Evolutionary conservation across 1,139 yeast genomes (phyloP).

Genomic region (Blastobotrys arbuscula): DNA sequence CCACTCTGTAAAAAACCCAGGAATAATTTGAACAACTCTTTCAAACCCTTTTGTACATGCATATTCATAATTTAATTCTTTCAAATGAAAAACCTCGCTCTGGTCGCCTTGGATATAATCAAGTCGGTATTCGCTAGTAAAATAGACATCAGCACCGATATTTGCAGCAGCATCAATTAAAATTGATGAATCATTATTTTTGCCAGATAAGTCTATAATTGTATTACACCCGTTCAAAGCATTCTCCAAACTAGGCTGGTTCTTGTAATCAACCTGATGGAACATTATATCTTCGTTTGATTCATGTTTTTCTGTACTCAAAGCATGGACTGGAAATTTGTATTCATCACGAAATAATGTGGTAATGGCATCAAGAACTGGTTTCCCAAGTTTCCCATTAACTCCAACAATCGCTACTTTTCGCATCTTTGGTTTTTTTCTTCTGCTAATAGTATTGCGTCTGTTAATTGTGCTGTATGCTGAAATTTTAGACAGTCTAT

Average conservation of each 20-base stretch:
- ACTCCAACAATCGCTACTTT: slow-evolving; percentile 48
- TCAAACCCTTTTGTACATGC: slow-evolving; percentile 42
- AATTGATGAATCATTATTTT: slow-evolving; percentile 18
- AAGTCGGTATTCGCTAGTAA: slow-evolving; percentile 60
- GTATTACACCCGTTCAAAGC: slow-evolving; percentile 48
- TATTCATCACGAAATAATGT: slow-evolving; percentile 5
- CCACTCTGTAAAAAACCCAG: slow-evolving; percentile 36
- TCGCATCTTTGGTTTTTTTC: background rate
- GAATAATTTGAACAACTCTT: slow-evolving; percentile 47
- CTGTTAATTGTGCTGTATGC: background rate
- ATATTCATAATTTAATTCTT: slow-evolving; percentile 27
- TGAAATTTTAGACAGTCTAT: too few species aligned
- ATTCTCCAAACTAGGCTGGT: slow-evolving; percentile 22
- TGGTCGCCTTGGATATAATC: slow-evolving; percentile 31
- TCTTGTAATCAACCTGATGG: slow-evolving; percentile 16
- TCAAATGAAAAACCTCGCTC: background rate
- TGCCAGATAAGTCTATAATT: slow-evolving; percentile 41
- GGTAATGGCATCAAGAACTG: slow-evolving; percentile 8
- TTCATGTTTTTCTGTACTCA: slow-evolving; percentile 38
- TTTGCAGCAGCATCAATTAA: slow-evolving; percentile 37
- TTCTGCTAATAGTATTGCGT: background rate
- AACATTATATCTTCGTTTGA: slow-evolving; percentile 31
- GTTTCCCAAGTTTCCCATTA: slow-evolving; percentile 46
- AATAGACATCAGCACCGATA: slow-evolving; percentile 46
- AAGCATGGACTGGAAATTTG: slow-evolving; percentile 29